Percentiles rank a stretch among this genome's conserved stretches.
Conservation (phyloP, 2,329 filamentous ascomycete species). For the Curvularia spicifera region DNA sequence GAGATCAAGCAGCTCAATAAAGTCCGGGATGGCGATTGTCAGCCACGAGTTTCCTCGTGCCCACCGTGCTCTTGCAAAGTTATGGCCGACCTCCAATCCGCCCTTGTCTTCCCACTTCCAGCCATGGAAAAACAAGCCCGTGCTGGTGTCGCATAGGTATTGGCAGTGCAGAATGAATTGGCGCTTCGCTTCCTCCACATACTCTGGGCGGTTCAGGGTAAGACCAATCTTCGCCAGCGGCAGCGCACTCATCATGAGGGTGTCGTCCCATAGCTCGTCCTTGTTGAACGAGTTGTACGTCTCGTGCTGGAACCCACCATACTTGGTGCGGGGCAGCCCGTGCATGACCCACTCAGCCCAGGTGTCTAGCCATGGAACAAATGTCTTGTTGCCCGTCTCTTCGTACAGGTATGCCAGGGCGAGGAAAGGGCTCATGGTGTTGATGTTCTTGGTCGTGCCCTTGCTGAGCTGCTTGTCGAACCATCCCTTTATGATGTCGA, state of each 20-base stretch:
- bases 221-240: conserved; percentile 81
- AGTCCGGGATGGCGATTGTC: conserved; percentile 83
- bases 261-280: conserved; percentile 83
- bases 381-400: conserved; percentile 70
- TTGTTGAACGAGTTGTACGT: conserved; percentile 75
- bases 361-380: conserved; percentile 76
- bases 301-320: conserved; percentile 76
- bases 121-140: conserved; percentile 80
- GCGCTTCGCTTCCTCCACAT: conserved; percentile 77
- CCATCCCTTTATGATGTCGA: conserved; percentile 75
- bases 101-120: conserved; percentile 74
- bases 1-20: conserved; percentile 74
- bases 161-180: conserved; percentile 81
- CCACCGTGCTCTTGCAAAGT: conserved; percentile 64
- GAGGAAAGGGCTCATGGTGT: conserved; percentile 80
- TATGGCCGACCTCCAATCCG: conserved; percentile 60
- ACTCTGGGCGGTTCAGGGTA: conserved; percentile 71
- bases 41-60: conserved; percentile 74
- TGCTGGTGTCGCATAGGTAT: conserved; percentile 74
- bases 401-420: conserved; percentile 81
- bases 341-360: conserved; percentile 87
- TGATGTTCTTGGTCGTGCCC: conserved; percentile 84
- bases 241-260: conserved; percentile 86
- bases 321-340: conserved; percentile 73
- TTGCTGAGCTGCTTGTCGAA: conserved; percentile 71